Evolutionary conservation across 768 basidiomycete species (phyloP).

Genomic region (Kwoniella dejecticola): DNA sequence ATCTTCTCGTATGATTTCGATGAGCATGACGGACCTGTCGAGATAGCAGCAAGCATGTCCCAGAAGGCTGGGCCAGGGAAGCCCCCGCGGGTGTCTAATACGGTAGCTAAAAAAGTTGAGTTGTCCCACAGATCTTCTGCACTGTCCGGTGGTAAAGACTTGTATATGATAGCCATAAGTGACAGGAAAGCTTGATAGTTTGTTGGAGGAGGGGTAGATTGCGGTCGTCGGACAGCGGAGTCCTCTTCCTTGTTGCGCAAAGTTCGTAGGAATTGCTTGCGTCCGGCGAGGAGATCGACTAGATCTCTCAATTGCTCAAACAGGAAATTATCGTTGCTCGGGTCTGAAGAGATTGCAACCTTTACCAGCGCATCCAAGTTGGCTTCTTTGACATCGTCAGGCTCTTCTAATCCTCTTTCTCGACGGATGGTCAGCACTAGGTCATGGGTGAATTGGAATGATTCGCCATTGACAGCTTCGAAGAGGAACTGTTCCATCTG

Average conservation of each 20-base stretch:
- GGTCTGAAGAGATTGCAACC: slow-evolving; percentile 31
- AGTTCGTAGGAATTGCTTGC: slow-evolving; percentile 41
- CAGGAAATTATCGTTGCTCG: slow-evolving; percentile 35
- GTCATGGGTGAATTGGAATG: slow-evolving; percentile 34
- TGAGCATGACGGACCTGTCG: slow-evolving; percentile 38
- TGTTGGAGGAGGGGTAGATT: slow-evolving; percentile 26
- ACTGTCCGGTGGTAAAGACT: slow-evolving; percentile 36
- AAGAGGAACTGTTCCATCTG: slow-evolving; percentile 36
- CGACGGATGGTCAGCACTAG: slow-evolving; percentile 28
- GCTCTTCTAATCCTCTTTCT: slow-evolving; percentile 39
- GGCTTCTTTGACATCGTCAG: slow-evolving; percentile 21
- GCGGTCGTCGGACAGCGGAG: slow-evolving; percentile 30
- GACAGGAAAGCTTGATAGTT: slow-evolving; percentile 45
- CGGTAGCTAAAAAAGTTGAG: slow-evolving; percentile 33
- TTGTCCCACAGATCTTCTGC: slow-evolving; percentile 44
- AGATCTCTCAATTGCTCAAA: slow-evolving; percentile 34
- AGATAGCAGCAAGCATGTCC: slow-evolving; percentile 41
- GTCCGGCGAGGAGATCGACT: slow-evolving; percentile 25
- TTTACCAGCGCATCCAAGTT: slow-evolving; percentile 32
- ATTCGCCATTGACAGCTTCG: slow-evolving; percentile 40
- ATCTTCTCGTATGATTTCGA: slow-evolving; percentile 41
- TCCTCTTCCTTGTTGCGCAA: slow-evolving; percentile 48
- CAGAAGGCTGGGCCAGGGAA: slow-evolving; percentile 40
- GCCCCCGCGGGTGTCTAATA: slow-evolving; percentile 34
- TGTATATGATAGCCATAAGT: slow-evolving; percentile 39